These are phyloP conservation scores for Macrolepiota albuminosa DNA, from an alignment of 768 basidiomycete genomes.

Conservation along the genomic window DNA sequence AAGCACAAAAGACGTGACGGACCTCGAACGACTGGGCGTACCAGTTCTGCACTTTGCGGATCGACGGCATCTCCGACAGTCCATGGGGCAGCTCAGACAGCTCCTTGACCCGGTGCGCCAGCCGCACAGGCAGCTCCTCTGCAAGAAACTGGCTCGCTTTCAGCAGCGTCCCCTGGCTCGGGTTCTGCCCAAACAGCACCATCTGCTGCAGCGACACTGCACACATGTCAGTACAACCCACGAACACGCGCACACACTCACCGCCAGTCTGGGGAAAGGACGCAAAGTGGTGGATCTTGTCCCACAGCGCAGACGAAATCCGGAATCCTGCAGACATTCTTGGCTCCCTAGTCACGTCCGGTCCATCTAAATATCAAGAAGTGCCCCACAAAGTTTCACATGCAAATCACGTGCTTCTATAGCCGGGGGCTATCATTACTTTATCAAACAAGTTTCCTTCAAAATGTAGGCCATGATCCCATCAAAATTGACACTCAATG, in stretches of 20 bases:
- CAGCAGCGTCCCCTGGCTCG: slow-evolving; percentile 90
- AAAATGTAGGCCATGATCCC: too few relatives aligned
- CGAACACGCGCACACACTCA: slow-evolving; percentile 21
- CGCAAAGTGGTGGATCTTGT: slow-evolving; percentile 79
- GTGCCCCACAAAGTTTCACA: not conserved
- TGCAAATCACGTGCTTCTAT: not conserved
- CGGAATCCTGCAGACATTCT: slow-evolving; percentile 59
- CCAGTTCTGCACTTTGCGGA: slow-evolving; percentile 96
- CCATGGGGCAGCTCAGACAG: slow-evolving; percentile 92
- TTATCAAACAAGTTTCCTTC: too few relatives aligned
- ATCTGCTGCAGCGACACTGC: slow-evolving; percentile 94
- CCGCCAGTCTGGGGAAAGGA: slow-evolving; percentile 83
- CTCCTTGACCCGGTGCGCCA: slow-evolving; percentile 95
- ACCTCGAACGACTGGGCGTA: slow-evolving; percentile 99
- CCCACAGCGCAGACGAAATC: slow-evolving; percentile 66
- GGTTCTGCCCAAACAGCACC: slow-evolving; percentile 96
- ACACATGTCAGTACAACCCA: too few relatives aligned
- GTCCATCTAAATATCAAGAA: not conserved
- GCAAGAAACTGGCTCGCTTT: slow-evolving; percentile 86
- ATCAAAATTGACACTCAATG: too few relatives aligned
- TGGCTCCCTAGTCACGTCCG: too few relatives aligned
- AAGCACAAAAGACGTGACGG: not conserved
- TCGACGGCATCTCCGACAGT: slow-evolving; percentile 85
- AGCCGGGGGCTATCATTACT: too few relatives aligned
- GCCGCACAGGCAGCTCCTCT: slow-evolving; percentile 93